Base-by-base conservation (phyloP, 768 basidiomycete species). In the Boletus sp. region DNA sequence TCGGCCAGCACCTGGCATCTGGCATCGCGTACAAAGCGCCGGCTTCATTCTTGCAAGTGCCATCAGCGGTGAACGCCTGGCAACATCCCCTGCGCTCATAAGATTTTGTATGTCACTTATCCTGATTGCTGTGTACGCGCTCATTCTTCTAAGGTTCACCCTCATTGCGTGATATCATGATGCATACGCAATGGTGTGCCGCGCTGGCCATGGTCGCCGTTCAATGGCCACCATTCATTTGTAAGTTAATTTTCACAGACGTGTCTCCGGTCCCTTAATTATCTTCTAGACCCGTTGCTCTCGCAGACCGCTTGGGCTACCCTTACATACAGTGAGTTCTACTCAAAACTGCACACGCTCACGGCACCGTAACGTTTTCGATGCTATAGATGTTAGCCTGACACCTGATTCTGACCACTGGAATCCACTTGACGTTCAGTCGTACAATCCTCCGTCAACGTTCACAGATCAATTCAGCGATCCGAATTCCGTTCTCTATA, bases 121-220 rank as follows among this genome's bases (percentile, higher is more conserved):
- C 53, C 52, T 47, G 37, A 42, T 37, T 48, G 23, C 57, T 34
- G 55, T 60, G 41, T 44, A 53, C 33, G 52, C 30, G 25, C 61
- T 64, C 47, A 64, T 53, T 21, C 15, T 51, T 38, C 19, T 29
- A 54, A 94, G 93, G 88, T 61, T 96, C 97, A 0, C 96, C 97
- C 2, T 92, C 93, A 7, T 74, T 95, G 73, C 79, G 94, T 50
- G 97, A 99, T 70, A 80, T 99, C 47, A 81, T 98, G 47, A 89
- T 93, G 70, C 93, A 95, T 64, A 90, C 94, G 0, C 94, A 97
- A 61, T 98, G 90, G 88, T 91, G 88, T 68, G 82, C 91, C 38
- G 81, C 87, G 32, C 76, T 99, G 14, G 85, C 84, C 32, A 95
- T 97, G 90, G 85, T 98, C 50, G 92, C 96, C 33, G 93, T 98